Conservation (phyloP, 306 rosid species). For the Trichosanthes cucumerina region DNA sequence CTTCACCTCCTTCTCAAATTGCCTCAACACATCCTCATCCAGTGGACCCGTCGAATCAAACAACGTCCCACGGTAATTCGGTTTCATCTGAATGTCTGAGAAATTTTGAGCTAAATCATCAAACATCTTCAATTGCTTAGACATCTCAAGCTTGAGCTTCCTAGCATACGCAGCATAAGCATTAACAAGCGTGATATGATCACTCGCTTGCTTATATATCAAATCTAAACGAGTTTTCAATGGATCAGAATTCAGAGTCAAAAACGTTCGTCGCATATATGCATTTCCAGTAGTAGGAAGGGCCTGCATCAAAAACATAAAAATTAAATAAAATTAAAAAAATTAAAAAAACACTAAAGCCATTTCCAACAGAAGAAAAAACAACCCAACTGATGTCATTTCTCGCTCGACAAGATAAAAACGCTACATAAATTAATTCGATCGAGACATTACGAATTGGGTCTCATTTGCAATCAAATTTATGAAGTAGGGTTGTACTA, state of each 20-base stretch:
- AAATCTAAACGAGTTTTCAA: conserved; percentile 75
- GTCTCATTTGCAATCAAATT: not conserved
- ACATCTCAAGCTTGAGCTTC: conserved; percentile 95
- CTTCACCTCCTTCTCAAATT: conserved; percentile 98
- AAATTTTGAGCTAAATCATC: conserved; percentile 74
- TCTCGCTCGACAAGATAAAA: not conserved
- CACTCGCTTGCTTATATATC: conserved; percentile 86
- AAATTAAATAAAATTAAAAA: not conserved
- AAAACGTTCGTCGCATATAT: conserved; percentile 71
- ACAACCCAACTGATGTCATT: not conserved
- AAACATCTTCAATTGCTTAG: conserved; percentile 75
- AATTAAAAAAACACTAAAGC: not conserved
- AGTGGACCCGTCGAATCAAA: conserved; percentile 68
- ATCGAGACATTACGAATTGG: not conserved
- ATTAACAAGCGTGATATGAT: conserved; percentile 85
- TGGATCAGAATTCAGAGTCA: conserved; percentile 93
- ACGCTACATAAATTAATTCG: not conserved
- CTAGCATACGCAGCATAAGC: conserved; percentile 96
- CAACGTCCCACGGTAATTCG: conserved; percentile 41
- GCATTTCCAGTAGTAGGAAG: conserved; percentile 81
- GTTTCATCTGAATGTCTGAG: conserved; percentile 52
- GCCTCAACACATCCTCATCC: conserved; percentile 83
- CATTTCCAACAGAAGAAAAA: not conserved
- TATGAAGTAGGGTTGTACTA: not conserved
- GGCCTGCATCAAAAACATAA: conserved; percentile 32